These are phyloP conservation scores for Hemisphaericaspora lyxosophila DNA, from an alignment of 1,139 yeast species.

Conservation along the genomic window DNA sequence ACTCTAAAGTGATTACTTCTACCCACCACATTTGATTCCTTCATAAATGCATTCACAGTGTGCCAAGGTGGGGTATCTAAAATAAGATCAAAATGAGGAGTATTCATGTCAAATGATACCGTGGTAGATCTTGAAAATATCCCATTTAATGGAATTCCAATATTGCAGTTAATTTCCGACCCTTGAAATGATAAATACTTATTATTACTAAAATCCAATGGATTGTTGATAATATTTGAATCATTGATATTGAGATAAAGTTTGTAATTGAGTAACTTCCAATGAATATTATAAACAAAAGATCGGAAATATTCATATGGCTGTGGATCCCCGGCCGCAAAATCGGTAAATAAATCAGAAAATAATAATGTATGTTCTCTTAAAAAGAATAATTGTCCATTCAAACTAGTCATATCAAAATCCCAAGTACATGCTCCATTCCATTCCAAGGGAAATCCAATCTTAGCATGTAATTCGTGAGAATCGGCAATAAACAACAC, in stretches of 20 bases:
- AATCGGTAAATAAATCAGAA: conserved; percentile 76
- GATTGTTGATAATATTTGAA: conserved; percentile 82
- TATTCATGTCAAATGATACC: conserved; percentile 51
- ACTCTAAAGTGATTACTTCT: conserved; percentile 60
- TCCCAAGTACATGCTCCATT: conserved; percentile 74
- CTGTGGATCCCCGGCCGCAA: conserved; percentile 68
- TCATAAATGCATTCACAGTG: conserved; percentile 71
- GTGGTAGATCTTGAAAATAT: conserved; percentile 58
- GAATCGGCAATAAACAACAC: conserved; percentile 62
- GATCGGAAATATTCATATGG: conserved; percentile 80
- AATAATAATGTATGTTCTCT: conserved; percentile 79
- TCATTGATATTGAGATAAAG: conserved; percentile 80
- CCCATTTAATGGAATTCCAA: conserved; percentile 61
- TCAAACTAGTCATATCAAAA: conserved; percentile 52
- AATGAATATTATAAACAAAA: conserved; percentile 56
- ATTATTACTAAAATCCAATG: conserved; percentile 79
- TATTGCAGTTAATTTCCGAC: conserved; percentile 45
- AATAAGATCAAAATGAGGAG: conserved; percentile 62
- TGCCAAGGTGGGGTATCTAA: conserved; percentile 91
- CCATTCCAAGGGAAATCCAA: conserved; percentile 78
- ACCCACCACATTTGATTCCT: conserved; percentile 59
- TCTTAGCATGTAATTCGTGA: conserved; percentile 55
- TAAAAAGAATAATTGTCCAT: conserved; percentile 63
- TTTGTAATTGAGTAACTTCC: conserved; percentile 59
- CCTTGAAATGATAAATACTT: conserved; percentile 76